Evolutionary conservation across 768 basidiomycete species (phyloP).

Genomic region (Mycena polygramma): DNA sequence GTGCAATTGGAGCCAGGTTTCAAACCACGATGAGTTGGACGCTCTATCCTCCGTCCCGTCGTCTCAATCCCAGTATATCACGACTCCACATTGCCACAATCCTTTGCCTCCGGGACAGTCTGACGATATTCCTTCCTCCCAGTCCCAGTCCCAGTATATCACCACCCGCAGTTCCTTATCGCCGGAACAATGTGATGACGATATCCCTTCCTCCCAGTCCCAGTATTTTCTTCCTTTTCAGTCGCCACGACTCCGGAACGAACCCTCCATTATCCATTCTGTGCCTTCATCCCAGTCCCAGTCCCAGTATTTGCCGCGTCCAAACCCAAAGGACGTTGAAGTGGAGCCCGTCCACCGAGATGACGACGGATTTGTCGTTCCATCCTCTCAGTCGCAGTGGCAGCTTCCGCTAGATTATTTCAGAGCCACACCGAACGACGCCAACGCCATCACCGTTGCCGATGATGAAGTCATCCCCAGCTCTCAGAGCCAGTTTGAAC

Average conservation of each 20-base stretch:
- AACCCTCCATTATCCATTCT: neutral
- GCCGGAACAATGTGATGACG: neutral
- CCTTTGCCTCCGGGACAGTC: neutral
- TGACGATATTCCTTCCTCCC: conserved; percentile 39
- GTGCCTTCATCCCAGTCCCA: conserved; percentile 34
- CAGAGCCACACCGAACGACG: neutral
- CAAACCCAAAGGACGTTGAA: neutral
- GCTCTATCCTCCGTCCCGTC: conserved; percentile 46
- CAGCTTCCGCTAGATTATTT: conserved; percentile 42
- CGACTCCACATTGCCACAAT: neutral
- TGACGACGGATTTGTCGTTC: conserved; percentile 43
- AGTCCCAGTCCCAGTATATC: conserved; percentile 48
- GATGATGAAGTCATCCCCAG: conserved; percentile 55
- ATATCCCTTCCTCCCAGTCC: conserved; percentile 25
- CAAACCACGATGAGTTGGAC: neutral
- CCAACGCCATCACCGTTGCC: too few relatives aligned
- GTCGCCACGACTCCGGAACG: neutral
- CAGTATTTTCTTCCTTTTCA: conserved; percentile 19
- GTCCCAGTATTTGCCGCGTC: conserved; percentile 22
- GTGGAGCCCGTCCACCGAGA: neutral
- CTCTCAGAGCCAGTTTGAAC: conserved; percentile 59
- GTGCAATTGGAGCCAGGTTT: neutral
- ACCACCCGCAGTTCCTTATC: neutral
- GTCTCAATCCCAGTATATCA: conserved; percentile 50
- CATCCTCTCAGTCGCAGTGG: conserved; percentile 50